phyloP scores from a whole-genome alignment of 2,329 filamentous ascomycete genomes.

The Cadophora luteo-olivacea region DNA sequence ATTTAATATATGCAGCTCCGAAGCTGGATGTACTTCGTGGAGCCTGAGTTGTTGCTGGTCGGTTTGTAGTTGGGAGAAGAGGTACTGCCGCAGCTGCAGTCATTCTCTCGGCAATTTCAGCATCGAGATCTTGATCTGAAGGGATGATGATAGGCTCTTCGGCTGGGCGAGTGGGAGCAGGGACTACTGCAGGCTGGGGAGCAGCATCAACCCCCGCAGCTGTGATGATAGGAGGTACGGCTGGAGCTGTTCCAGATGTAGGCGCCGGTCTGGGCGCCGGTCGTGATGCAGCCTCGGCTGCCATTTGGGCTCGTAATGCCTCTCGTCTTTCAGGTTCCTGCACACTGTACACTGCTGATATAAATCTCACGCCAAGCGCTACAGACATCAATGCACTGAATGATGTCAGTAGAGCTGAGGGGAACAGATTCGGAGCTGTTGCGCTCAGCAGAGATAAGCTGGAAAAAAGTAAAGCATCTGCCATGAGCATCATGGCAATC shows the following conservation, averaged over 20 bases:
- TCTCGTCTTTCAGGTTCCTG: conserved; percentile 63
- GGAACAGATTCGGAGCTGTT: conserved; percentile 60
- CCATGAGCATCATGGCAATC: conserved; percentile 65
- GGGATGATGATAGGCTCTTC: conserved; percentile 62
- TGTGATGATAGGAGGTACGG: conserved; percentile 36
- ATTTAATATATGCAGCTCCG: conserved; percentile 62
- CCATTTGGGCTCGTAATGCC: conserved; percentile 35
- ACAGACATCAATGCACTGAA: conserved; percentile 62
- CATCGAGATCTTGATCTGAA: conserved; percentile 68
- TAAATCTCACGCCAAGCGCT: conserved; percentile 62
- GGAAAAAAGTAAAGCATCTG: conserved; percentile 65
- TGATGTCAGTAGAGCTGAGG: conserved; percentile 62
- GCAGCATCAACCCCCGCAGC: conserved; percentile 36
- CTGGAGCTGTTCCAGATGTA: conserved; percentile 27
- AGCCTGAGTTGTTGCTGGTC: conserved; percentile 38
- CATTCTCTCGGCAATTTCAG: conserved; percentile 59
- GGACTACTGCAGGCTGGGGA: conserved; percentile 20
- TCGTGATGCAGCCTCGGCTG: conserved; percentile 38
- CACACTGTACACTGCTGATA: conserved; percentile 65
- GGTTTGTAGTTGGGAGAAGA: conserved; percentile 39
- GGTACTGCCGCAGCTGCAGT: conserved; percentile 38
- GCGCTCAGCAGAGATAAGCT: conserved; percentile 61
- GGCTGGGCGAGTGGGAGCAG: conserved; percentile 10
- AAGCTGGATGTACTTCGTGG: conserved; percentile 49
- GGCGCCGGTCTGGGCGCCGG: conserved; percentile 37